Evolutionary conservation across 495 filamentous ascomycete species (phyloP), one percentile per base, ranked within the genome.

Genomic region (Alectoria sarmentosa): DNA sequence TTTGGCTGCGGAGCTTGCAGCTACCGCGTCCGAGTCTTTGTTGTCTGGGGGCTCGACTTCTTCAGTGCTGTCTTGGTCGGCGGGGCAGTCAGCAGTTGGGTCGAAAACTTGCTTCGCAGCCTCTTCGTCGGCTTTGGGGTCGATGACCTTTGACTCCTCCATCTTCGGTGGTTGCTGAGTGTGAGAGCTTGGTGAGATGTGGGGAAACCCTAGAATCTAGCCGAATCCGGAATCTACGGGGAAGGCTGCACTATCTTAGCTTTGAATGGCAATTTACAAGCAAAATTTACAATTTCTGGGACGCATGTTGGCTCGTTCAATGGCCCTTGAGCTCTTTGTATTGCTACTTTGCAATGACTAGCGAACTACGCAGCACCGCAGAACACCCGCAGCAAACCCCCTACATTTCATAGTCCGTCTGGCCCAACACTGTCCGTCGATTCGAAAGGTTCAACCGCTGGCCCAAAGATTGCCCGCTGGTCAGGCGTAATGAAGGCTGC

Each of bases 1-100:
- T 69, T 73, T 74, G 60, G 52, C 66, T 65, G 56, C 61, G 34
- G 71, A 66, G 60, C 66, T 65, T 46, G 58, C 69, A 67, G 71
- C 73, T 66, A 69, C 66, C 49, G 62, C 56, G 17, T 65, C 63
- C 36, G 64, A 56, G 37, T 54, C 62, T 58, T 69, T 64, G 55
- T 65, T 61, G 49, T 68, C 67, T 63, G 60, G 39, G 15, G 48
- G 19, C 23, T 68, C 68, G 17, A 68, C 57, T 1, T 70, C 65
- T 28, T 65, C 63, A 55, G 54, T 55, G 23, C 62, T 66, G 23
- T 67, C 65, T 30, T 39, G 54, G 26, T 62, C 65, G 23, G 46
- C 63, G 21, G 7, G 21, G 10, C 49, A 34, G 54, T 60, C 37
- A 14, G n/a, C 15, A 5, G 28, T 23, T 38, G 60, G 46, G 15